phyloP scores from a whole-genome alignment of 1,284 basidiomycete genomes.

The Pisolithus thermaeus region DNA sequence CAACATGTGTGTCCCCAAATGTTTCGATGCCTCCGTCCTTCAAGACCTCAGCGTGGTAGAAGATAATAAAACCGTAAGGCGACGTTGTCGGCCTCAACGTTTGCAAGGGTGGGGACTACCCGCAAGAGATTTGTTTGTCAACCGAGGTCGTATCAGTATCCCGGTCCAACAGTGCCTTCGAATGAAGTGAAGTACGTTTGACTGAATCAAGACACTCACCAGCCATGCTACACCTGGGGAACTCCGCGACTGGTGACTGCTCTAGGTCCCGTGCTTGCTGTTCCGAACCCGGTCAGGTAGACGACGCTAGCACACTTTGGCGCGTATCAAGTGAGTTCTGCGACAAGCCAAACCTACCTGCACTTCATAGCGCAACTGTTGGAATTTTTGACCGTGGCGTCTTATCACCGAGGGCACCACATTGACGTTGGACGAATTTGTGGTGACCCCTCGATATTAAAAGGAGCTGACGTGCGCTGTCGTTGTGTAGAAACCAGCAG shows the following conservation, averaged over 20 bases:
- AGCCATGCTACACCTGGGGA: no score
- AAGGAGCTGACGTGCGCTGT: not conserved
- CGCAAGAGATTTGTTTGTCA: not conserved
- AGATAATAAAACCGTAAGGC: not conserved
- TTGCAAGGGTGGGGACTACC: not conserved
- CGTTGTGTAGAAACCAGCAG: not conserved
- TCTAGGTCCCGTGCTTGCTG: no score
- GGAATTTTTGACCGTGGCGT: not conserved
- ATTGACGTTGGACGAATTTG: not conserved
- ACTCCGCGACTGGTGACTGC: no score
- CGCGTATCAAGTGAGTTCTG: no score
- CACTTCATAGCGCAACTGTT: not conserved
- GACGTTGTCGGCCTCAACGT: not conserved
- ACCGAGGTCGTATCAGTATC: no score
- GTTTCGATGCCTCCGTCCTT: not conserved
- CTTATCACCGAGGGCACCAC: not conserved
- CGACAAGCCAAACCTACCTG: not conserved
- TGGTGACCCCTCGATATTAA: not conserved
- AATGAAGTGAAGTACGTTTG: no score
- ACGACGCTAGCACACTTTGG: no score
- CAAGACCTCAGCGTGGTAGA: constrained; percentile 1
- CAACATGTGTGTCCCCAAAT: constrained; percentile 1
- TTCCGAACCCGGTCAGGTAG: no score
- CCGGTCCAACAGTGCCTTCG: no score
- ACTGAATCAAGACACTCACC: no score